Base-by-base conservation (phyloP, 208 protist genomes). In the Trypanosomatidae sp. region DNA sequence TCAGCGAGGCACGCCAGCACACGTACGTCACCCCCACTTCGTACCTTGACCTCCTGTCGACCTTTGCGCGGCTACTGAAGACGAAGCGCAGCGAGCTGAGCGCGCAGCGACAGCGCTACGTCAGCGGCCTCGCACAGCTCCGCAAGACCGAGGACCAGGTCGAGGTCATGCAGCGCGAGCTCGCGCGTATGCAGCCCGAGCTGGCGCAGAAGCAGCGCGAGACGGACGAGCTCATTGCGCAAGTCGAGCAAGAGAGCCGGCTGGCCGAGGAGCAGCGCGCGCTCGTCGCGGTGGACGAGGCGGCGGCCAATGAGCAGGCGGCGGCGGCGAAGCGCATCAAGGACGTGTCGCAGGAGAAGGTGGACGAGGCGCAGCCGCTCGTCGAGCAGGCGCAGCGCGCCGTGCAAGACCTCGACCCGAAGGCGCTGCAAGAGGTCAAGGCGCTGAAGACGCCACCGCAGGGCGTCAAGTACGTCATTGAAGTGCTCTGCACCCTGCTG, bases 1-100 rank as follows among this genome's bases (percentile, higher is more conserved):
- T 92, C 13, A 55, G 64, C 8, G 90, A 98, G 61, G 55, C 88
- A 8, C 71, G 89, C 6, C 82, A 92, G 51, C 66, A 90, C 57
- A 78, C 80, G 32, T 96, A 97, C 67, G 92, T 98, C 16, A 98
- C 96, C 3, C 96, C 96, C 3, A 97, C 91, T 7, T 96, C 90
- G 1, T 98, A 98, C 59, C 66, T 98, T 8, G 92, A 97, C 58
- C 66, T 98, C 3, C 71, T 98, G 39, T 82, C 64, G 21, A 92
- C 88, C 6, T 97, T 97, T 70, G 69, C 55, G 7, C 69, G 69
- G 10, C 64, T 98, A 40, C 69, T 98, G 33, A 52, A 59, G 22
- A 65, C 75, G 33, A 88, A 85, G 59, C 82, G 87, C 4, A 56
- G 48, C 18, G 86, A 96, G 58, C 61, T 97, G n/a, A 87, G 72